Evolutionary conservation across 1,139 yeast genomes (phyloP), one percentile per base, ranked within the genome.

Genomic region (Martiniozyma asiatica): DNA sequence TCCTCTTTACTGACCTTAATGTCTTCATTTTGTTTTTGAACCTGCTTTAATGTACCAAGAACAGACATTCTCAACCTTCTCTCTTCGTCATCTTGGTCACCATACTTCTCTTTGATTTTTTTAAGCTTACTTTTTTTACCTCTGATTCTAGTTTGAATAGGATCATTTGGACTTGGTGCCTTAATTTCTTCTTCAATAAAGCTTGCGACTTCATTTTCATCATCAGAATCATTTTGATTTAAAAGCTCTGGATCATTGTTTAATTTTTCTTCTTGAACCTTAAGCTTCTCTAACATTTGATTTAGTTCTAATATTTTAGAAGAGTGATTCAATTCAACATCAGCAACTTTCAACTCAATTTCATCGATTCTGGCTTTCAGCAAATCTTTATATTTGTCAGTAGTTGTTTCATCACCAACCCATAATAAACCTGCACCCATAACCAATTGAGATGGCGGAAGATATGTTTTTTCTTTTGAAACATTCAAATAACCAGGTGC

Each of bases 81-180:
- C 45, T 89, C 97, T 34, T 82, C 93, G 34, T 84, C 96, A 48
- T 87, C 97, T 53, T 87, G 97, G 38, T 78, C 85, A 2, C 76
- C 85, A 48, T 89, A 89, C 48, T 85, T 87, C 32, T 70, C 63
- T 18, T 79, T 78, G 34, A 81, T 79, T 51, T 82, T 87, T 60
- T 82, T 84, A 53, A 80, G 50, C 48, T 85, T 85, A 14, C 80
- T 75, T 49, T 77, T 81, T 54, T 80, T 84, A 28, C 96, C 96
- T 47, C 96, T 72, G 2, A 77, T 74, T 26, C 59, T 64, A 30
- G 43, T 54, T 27, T 42, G 55, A 27, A 42, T 45, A 40, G 48
- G 51, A 35, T 51, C 49, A 40, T 51, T 38, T 6, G 47, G 42
- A 5, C 36, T 35, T n/a, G 46, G 42, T 6, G 26, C 20, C 18